A percentile compares a stretch with the other conserved stretches of the same genome.
Evolutionary conservation across 176 grass and related monocot species (phyloP).

Genomic region (Saccharum spontaneum): DNA sequence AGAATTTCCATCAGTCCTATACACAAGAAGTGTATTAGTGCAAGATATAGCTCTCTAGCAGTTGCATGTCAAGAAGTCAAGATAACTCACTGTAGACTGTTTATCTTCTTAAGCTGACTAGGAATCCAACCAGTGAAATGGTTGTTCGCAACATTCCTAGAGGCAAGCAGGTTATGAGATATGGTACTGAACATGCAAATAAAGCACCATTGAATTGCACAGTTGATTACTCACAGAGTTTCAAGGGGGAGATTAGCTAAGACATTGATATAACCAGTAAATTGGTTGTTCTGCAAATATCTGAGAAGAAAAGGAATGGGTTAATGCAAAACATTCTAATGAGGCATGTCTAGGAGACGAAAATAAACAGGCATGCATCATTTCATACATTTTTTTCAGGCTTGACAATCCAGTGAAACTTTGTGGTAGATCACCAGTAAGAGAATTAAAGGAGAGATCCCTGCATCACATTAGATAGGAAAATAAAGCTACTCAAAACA

Average conservation of each 20-base stretch:
- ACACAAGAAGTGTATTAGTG: conserved; percentile 29
- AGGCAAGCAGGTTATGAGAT: conserved; percentile 42
- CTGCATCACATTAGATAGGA: conserved; percentile 48
- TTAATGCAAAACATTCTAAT: conserved; percentile 19
- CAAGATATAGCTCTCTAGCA: conserved; percentile 28
- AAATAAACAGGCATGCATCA: neutral
- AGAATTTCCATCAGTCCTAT: conserved; percentile 86
- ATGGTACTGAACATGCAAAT: conserved; percentile 28
- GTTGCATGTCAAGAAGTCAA: conserved; percentile 10
- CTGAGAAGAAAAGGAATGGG: conserved; percentile 48
- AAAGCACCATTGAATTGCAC: conserved; percentile 10
- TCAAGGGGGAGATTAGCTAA: conserved; percentile 80
- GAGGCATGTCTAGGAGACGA: conserved; percentile 16
- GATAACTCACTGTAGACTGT: conserved; percentile 84
- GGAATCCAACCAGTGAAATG: conserved; percentile 97
- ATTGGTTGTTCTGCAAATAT: conserved; percentile 93
- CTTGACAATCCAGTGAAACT: conserved; percentile 72
- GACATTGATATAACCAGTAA: conserved; percentile 78
- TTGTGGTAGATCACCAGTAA: conserved; percentile 76
- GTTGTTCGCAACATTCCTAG: conserved; percentile 88
- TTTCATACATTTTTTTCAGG: conserved; percentile 78
- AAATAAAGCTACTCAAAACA: conserved; percentile 37
- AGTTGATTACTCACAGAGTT: conserved; percentile 65
- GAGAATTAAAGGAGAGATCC: conserved; percentile 82
- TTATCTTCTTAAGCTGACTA: conserved; percentile 85